Evolutionary conservation across 2,329 filamentous ascomycete species (phyloP), one percentile per base, ranked within the genome.

Genomic region (Parascedosporium putredinis): DNA sequence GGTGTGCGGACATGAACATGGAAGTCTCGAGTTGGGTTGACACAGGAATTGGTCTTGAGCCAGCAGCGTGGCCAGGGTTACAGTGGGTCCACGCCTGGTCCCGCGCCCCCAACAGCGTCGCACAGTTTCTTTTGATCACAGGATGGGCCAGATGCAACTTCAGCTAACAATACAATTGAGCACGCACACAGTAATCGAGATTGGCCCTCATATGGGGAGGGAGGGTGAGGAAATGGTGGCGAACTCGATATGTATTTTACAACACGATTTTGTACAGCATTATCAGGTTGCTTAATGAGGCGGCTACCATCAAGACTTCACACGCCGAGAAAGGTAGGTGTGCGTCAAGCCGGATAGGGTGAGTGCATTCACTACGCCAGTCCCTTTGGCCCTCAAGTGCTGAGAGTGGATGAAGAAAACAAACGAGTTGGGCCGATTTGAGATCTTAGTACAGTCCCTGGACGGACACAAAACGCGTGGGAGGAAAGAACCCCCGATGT

Each of bases 111-210:
- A 34, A 24, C 33, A 48, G 45, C 31, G 45, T 40, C 45, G 31
- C 45, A 48, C 45, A 48, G 45, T 48, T 48, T 31, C 20, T 22
- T 36, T 38, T 27, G 45, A 33, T 48, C 45, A 48, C 45, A 48
- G 45, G 45, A 48, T 31, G 36, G 45, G 27, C 22, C 18, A 10
- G n/a, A 40, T 40, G 18, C 36, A 40, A 20, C 12, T n/a, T n/a
- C n/a, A n/a, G n/a, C n/a, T 31, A 12, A 31, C 12, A 31, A 31
- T 12, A 31, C 7, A 31, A 12, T 31, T 6, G 27, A 31, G 7
- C 7, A 6, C 12, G 27, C 7, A 31, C 6, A 31, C 27, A 31
- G 27, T 31, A 6, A n/a, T 31, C 7, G 38, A 23, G 42, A 45
- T 45, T 25, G 42, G 42, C 23, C 22, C 7, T 7, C 14, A 4